phyloP scores from a whole-genome alignment of 805 yeast species.

The Nakazawaea pomicola region DNA sequence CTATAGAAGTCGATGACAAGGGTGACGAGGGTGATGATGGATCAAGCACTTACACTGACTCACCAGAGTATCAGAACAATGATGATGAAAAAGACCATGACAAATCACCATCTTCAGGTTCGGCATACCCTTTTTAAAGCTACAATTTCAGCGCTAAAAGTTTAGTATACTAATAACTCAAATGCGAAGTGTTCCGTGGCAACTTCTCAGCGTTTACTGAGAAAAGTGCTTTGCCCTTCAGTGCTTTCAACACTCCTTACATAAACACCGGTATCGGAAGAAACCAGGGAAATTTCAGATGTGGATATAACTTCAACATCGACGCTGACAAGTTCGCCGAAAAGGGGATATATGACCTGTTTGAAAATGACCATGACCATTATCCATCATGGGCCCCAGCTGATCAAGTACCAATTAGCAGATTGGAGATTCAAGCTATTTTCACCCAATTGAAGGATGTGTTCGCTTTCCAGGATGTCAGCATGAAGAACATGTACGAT shows the following conservation, averaged over 20 bases:
- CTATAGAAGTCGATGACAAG: not conserved
- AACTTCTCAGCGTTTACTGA: slow-evolving; percentile 7
- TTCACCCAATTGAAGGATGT: slow-evolving; percentile 46
- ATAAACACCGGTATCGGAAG: slow-evolving; percentile 31
- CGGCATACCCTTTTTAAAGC: not conserved
- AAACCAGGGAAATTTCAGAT: slow-evolving; percentile 25
- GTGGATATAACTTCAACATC: slow-evolving; percentile 16
- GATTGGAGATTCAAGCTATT: slow-evolving; percentile 50
- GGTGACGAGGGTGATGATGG: slow-evolving; percentile 4
- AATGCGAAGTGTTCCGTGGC: not conserved
- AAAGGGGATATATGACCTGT: slow-evolving; percentile 35
- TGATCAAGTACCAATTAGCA: slow-evolving; percentile 40
- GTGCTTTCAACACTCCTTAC: slow-evolving; percentile 42
- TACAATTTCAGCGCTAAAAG: too few relatives aligned
- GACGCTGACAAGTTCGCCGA: slow-evolving; percentile 36
- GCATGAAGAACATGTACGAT: slow-evolving; percentile 62
- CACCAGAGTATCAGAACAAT: slow-evolving; percentile 8
- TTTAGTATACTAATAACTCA: slow-evolving; percentile 5
- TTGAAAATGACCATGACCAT: slow-evolving; percentile 41
- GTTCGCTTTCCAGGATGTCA: slow-evolving; percentile 69
- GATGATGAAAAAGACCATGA: not conserved
- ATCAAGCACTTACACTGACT: slow-evolving; percentile 10
- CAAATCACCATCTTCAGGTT: slow-evolving; percentile 6
- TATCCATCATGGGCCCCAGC: slow-evolving; percentile 49
- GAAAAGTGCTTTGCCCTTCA: slow-evolving; percentile 19